Base-by-base conservation (phyloP, 352 stramenopile species). In the Phytophthora multivora region DNA sequence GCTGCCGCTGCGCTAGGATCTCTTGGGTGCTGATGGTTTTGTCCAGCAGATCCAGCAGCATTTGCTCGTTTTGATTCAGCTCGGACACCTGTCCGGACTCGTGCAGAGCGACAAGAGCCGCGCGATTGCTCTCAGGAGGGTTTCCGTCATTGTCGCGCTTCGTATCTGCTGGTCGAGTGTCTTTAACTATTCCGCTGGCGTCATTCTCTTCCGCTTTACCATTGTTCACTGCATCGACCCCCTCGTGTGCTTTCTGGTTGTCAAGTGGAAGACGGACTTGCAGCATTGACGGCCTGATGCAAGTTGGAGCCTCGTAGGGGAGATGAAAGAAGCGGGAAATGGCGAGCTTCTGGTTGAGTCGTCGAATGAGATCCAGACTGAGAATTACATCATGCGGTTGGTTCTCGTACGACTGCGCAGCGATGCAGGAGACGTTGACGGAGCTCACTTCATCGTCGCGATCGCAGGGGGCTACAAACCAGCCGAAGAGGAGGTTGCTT, bases 1-100 rank as follows among this genome's bases (percentile, higher is more conserved):
- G 69, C 65, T 93, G 84, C 60, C 87, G 81, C 19, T 82, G 74
- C 0, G 82, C 81, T n/a, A 93, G 71, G 42, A 93, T 78, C 51
- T 90, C 80, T 47, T 93, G 84, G 2, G 84, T 93, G 19, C 69
- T 81, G 54, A 93, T 91, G 15, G 84, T 93, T 56, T 87, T 86
- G 67, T 90, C 81, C 23, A 93, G 68, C 30, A 93, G 61, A 38
- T 90, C 80, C 50, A 90, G 66, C 66, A 93, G 79, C 73, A 89
- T 77, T 55, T 82, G 80, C 49, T 89, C 78, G 30, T 89, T 88
- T 48, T 80, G 57, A 50, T 91, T 89, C 21, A 88, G 56, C 36
- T 69, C 61, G 4, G 73, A 79, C 0, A 53, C 46, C n/a, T 81
- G 59, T 1, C 31, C 55, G 9, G 71, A 51, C 25, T 80, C 47